These are phyloP conservation scores for Candida bentonensis DNA, from an alignment of 805 yeast species.

Conservation along the genomic window DNA sequence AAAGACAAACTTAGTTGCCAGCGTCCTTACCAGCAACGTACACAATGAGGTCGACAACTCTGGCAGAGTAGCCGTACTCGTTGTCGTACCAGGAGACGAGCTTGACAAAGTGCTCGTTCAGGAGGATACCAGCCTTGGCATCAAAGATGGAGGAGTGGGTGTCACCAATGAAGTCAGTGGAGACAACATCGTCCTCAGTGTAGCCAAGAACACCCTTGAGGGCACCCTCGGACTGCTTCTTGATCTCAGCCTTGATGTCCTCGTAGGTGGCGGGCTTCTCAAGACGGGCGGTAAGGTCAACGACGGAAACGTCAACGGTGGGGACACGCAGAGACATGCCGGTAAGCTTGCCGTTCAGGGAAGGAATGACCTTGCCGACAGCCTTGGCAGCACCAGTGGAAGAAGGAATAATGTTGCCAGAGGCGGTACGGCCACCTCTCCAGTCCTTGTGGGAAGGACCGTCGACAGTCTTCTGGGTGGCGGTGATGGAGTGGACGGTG, in stretches of 20 bases:
- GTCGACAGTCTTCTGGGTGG: slow-evolving; percentile 92
- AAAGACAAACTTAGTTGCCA: background rate
- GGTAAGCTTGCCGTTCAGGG: slow-evolving; percentile 81
- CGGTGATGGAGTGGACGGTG: slow-evolving; percentile 91
- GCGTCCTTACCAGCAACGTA: slow-evolving; percentile 50
- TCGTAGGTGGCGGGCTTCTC: slow-evolving; percentile 66
- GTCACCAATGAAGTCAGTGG: slow-evolving; percentile 79
- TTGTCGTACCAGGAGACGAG: slow-evolving; percentile 91
- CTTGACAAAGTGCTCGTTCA: slow-evolving; percentile 82
- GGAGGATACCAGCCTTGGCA: slow-evolving; percentile 78
- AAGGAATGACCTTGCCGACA: slow-evolving; percentile 89
- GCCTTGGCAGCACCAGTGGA: slow-evolving; percentile 98
- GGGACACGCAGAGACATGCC: slow-evolving; percentile 93
- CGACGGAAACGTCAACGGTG: slow-evolving; percentile 86
- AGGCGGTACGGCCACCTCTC: slow-evolving; percentile 97
- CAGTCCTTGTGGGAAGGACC: slow-evolving; percentile 97
- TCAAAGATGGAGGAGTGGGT: slow-evolving; percentile 79
- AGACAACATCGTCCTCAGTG: slow-evolving; percentile 88
- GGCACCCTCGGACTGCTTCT: slow-evolving; percentile 63
- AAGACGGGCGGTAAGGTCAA: slow-evolving; percentile 78
- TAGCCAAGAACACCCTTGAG: slow-evolving; percentile 76
- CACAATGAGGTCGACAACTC: slow-evolving; percentile 83
- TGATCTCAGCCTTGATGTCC: slow-evolving; percentile 63
- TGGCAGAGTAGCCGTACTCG: slow-evolving; percentile 92
- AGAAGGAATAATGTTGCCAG: slow-evolving; percentile 89